Percentiles rank a stretch among this genome's conserved stretches.
phyloP scores from a whole-genome alignment of 2,329 filamentous ascomycete genomes.

The Colletotrichum aenigma region DNA sequence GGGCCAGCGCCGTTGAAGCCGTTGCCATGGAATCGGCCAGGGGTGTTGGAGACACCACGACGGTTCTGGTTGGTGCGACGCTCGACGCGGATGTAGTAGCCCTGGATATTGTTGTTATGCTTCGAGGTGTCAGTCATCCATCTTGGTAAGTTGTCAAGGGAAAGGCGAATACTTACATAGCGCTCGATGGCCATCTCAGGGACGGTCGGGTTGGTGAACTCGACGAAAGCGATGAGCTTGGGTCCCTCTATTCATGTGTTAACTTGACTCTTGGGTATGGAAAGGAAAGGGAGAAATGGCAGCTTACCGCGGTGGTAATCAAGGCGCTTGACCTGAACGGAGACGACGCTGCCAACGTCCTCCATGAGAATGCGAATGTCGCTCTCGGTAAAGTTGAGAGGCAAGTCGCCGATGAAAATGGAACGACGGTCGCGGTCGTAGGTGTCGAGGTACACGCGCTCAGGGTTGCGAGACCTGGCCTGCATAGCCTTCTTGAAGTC shows the following conservation, averaged over 20 bases:
- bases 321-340: slow-evolving; percentile 29
- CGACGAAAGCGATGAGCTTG: slow-evolving; percentile 39
- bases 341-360: slow-evolving; percentile 40
- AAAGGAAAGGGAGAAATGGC: not conserved
- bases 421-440: slow-evolving; percentile 51
- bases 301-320: slow-evolving; percentile 7
- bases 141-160: not conserved
- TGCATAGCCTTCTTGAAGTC: slow-evolving; percentile 28
- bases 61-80: slow-evolving; percentile 23
- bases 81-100: slow-evolving; percentile 38
- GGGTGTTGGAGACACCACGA: not conserved
- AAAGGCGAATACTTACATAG: slow-evolving; percentile 30
- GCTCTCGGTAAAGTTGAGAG: slow-evolving; percentile 36
- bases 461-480: slow-evolving; percentile 11
- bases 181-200: slow-evolving; percentile 38
- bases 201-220: slow-evolving; percentile 40
- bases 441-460: slow-evolving; percentile 30
- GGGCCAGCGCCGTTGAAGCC: not conserved
- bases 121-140: slow-evolving; percentile 22
- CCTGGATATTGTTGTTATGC: slow-evolving; percentile 36
- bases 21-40: not conserved
- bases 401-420: slow-evolving; percentile 52
- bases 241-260: not conserved
- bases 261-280: not conserved
- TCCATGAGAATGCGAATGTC: slow-evolving; percentile 40